These are phyloP conservation scores for Boletus rufocinnamomeus DNA, from an alignment of 768 basidiomycete genomes.

Conservation along the genomic window DNA sequence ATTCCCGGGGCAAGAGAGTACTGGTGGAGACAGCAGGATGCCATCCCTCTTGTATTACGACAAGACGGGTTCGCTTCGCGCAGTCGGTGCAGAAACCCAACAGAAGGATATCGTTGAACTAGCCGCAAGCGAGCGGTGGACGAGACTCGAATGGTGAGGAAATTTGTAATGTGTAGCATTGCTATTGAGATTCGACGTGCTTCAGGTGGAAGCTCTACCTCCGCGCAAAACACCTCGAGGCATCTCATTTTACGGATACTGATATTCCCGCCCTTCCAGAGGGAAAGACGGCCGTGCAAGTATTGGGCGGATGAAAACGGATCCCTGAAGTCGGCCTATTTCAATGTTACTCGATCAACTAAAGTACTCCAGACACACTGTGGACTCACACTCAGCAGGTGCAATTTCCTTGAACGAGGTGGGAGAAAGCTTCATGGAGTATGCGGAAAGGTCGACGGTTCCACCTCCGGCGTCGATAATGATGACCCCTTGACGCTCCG, in stretches of 20 bases:
- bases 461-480: slow-evolving; percentile 53
- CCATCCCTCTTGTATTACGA: slow-evolving; percentile 48
- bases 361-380: background rate
- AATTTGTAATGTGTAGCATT: too few relatives aligned
- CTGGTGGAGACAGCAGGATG: slow-evolving; percentile 43
- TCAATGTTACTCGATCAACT: background rate
- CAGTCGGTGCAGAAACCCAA: slow-evolving; percentile 45
- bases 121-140: slow-evolving; percentile 41
- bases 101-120: slow-evolving; percentile 34
- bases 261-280: slow-evolving; percentile 17
- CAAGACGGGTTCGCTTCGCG: slow-evolving; percentile 36
- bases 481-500: slow-evolving; percentile 37
- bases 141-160: slow-evolving; percentile 43
- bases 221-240: slow-evolving; percentile 27
- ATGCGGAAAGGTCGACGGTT: slow-evolving; percentile 43
- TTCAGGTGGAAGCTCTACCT: slow-evolving; percentile 40
- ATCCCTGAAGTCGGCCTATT: slow-evolving; percentile 42
- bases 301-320: slow-evolving; percentile 40
- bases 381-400: slow-evolving; percentile 33
- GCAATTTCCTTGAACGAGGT: slow-evolving; percentile 40
- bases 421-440: slow-evolving; percentile 40
- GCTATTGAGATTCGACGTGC: background rate
- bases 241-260: slow-evolving; percentile 24
- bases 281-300: slow-evolving; percentile 13
- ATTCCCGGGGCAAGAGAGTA: slow-evolving; percentile 40